These are phyloP conservation scores for Cryptococcus wingfieldii DNA, from an alignment of 1,284 basidiomycete genomes.

Conservation along the genomic window DNA sequence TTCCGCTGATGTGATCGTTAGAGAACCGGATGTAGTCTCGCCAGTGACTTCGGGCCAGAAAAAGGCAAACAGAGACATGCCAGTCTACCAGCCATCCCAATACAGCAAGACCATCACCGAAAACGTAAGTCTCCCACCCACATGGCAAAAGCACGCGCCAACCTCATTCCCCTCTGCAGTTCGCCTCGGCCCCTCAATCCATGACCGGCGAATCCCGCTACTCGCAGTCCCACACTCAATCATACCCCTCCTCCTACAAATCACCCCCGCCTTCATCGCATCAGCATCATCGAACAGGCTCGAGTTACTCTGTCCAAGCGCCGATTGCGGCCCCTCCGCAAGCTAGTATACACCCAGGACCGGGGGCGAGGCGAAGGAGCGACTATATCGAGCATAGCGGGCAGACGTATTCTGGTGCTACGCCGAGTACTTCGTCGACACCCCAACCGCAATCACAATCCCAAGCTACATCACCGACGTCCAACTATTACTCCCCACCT, in stretches of 20 bases:
- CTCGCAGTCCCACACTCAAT: conserved; percentile 9
- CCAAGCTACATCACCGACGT: too few species aligned
- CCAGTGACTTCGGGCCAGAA: conserved; percentile 15
- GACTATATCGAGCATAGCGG: conserved; percentile 75
- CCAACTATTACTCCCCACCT: not conserved
- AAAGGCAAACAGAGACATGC: conserved; percentile 31
- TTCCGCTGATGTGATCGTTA: not conserved
- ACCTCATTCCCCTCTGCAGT: conserved; percentile 16
- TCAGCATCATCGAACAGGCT: conserved; percentile 18
- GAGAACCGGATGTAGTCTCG: conserved; percentile 1
- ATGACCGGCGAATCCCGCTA: conserved; percentile 36
- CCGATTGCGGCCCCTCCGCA: conserved; percentile 63
- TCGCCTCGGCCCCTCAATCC: conserved; percentile 34
- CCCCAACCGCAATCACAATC: not conserved
- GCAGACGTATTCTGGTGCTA: conserved; percentile 58
- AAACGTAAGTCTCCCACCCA: conserved; percentile 25
- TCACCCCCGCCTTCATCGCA: not conserved
- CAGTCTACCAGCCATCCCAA: conserved; percentile 35
- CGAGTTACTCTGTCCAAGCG: conserved; percentile 20
- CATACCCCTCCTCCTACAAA: conserved; percentile 10
- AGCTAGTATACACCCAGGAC: conserved; percentile 62
- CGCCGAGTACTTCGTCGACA: conserved; percentile 6
- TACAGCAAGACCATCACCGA: conserved; percentile 44
- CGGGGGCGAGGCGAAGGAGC: conserved; percentile 65
- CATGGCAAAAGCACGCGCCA: not conserved